Conservation (phyloP, 1,139 yeast genomes). For the Sugiyamaella novakii region DNA sequence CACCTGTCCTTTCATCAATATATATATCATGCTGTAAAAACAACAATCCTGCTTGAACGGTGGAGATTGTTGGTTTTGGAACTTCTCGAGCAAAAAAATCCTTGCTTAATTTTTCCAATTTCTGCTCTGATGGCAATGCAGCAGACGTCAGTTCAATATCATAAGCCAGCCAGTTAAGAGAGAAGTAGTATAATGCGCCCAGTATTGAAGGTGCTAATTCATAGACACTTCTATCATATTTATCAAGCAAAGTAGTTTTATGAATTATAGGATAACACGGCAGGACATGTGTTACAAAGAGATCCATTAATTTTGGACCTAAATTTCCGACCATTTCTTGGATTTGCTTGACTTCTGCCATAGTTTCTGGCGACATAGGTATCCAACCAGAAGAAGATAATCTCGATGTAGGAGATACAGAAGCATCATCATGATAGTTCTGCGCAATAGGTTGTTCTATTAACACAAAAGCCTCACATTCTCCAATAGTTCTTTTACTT, state of each 20-base stretch:
- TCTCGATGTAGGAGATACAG: constrained; percentile 12
- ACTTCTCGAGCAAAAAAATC: constrained; percentile 30
- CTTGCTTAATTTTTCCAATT: constrained; percentile 29
- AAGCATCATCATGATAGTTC: constrained; percentile 15
- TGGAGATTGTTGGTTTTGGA: constrained; percentile 33
- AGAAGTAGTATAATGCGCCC: constrained; percentile 32
- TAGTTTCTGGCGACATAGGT: constrained; percentile 27
- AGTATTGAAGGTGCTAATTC: constrained; percentile 34
- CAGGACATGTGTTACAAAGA: constrained; percentile 30
- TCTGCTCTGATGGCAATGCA: constrained; percentile 25
- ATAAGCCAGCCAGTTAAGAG: constrained; percentile 35
- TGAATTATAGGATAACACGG: constrained; percentile 34
- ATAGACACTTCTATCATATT: constrained; percentile 30
- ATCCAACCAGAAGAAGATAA: constrained; percentile 27
- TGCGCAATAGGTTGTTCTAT: constrained; percentile 26
- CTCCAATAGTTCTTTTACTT: constrained; percentile 5
- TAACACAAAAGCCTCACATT: constrained; percentile 30
- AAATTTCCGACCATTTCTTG: constrained; percentile 31
- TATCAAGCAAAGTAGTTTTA: constrained; percentile 34
- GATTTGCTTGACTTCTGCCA: constrained; percentile 30
- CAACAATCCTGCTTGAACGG: constrained; percentile 34
- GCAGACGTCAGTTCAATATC: constrained; percentile 29
- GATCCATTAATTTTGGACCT: constrained; percentile 30
- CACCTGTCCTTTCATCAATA: constrained; percentile 25
- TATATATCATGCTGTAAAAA: constrained; percentile 33